Base-by-base conservation (phyloP, 1,139 yeast species). In the Blastobotrys proliferans region DNA sequence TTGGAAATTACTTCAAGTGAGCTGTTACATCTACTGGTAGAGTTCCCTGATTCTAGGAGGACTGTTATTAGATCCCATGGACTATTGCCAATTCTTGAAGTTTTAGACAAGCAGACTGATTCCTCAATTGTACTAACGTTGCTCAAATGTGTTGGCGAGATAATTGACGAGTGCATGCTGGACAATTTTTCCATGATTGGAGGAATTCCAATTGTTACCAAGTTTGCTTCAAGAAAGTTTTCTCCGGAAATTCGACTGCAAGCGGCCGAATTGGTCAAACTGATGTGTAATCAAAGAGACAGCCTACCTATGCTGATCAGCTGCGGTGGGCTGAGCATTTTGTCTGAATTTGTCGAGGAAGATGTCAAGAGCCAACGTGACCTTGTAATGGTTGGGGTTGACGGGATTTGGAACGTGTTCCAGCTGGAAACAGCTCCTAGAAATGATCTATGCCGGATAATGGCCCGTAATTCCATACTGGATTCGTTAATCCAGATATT, bases 161-260 rank as follows among this genome's bases (percentile, higher is more conserved):
- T 76, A 1, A 69, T 76, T 45, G 69, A 60, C 24, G 56, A 55
- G 13, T 63, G 68, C 50, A 47, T 68, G 30, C 66, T 75, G 49
- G 81, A 76, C 47, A 75, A 69, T 53, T 74, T 76, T 47, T 73
- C 80, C 48, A 60, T 75, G 27, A 60, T 77, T 37, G 83, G 83
- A 2, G 84, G 84, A 0, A 70, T 79, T 17, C 79, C 82, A 0
- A 57, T 69, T 17, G 60, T 78, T 1, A 68, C 76, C 0, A 70
- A 69, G 41, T 71, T 76, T 48, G 60, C 74, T 11, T 64, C 63
- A 27, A 61, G 61, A 19, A 63, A 68, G 2, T 69, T 63, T 50
- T 67, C 68, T 17, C 44, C 57, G 5, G 61, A 57, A 8, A 66
- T 74, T 3, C 65, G 81, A 41, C 49, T 62, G 13, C 73, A 72